These are phyloP conservation scores for Rhizopogon roseolus DNA, from an alignment of 768 basidiomycete species.

Conservation along the genomic window DNA sequence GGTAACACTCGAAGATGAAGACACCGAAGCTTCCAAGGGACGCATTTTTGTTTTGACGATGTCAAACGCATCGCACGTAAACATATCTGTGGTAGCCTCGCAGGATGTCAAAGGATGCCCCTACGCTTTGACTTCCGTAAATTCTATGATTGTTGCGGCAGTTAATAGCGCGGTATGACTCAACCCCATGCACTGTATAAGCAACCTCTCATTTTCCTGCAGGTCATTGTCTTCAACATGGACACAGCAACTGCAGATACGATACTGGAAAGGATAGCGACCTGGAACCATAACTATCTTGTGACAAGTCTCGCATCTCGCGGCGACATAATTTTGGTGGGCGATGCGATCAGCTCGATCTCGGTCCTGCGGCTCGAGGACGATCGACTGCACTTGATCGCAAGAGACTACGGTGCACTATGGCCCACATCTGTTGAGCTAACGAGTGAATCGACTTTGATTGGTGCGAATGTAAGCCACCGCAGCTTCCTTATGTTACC, in stretches of 20 bases:
- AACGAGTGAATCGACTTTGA: constrained; percentile 46
- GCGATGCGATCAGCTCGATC: constrained; percentile 78
- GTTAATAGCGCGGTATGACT: constrained; percentile 70
- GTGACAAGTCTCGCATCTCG: constrained; percentile 61
- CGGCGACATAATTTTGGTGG: constrained; percentile 55
- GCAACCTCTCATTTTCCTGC: background rate
- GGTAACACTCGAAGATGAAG: constrained; percentile 35
- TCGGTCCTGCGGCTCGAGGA: constrained; percentile 55
- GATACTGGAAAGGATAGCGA: constrained; percentile 33
- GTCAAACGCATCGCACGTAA: constrained; percentile 19
- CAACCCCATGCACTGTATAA: background rate
- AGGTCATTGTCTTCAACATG: constrained; percentile 47
- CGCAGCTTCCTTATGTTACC: constrained; percentile 4
- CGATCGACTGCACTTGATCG: constrained; percentile 46
- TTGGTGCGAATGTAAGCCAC: constrained; percentile 69
- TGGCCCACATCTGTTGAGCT: constrained; percentile 70
- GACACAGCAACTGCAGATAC: constrained; percentile 29
- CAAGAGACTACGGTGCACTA: constrained; percentile 70
- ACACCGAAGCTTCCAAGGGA: constrained; percentile 51
- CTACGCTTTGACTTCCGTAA: constrained; percentile 51
- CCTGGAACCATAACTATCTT: constrained; percentile 83
- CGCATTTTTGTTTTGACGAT: constrained; percentile 54
- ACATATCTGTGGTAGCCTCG: constrained; percentile 34
- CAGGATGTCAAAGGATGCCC: constrained; percentile 58
- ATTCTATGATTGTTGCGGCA: constrained; percentile 57